Conservation (phyloP, 163 green algal genomes). For the Botryococcus braunii region DNA sequence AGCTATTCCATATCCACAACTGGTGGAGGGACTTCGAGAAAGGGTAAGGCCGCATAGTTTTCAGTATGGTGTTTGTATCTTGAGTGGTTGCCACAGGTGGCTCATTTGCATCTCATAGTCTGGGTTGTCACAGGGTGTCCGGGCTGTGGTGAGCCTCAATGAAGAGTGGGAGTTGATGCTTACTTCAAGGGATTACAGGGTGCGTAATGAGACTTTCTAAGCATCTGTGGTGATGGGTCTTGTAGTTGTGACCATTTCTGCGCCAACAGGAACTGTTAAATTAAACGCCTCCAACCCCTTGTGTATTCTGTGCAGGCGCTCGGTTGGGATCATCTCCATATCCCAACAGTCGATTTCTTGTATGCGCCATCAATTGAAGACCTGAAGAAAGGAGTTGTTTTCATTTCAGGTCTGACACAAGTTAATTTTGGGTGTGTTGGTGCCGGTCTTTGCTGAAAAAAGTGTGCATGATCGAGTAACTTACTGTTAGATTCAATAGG, state of each 20-base stretch:
- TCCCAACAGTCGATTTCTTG: constrained; percentile 22
- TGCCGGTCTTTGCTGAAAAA: no score
- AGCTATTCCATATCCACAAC: constrained; percentile 12
- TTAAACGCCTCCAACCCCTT: not conserved
- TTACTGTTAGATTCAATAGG: no score
- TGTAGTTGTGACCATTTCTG: not conserved
- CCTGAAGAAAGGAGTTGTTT: constrained; percentile 14
- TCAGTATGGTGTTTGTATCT: not conserved
- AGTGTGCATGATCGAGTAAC: no score
- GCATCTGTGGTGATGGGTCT: not conserved
- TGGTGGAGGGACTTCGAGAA: constrained; percentile 16
- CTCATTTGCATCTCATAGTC: not conserved
- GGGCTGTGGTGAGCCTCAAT: constrained; percentile 21
- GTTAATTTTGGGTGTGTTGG: not conserved
- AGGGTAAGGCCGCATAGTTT: not conserved
- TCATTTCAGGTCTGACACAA: constrained; percentile 12
- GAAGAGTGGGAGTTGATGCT: constrained; percentile 25
- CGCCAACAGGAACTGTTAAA: not conserved
- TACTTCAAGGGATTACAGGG: constrained; percentile 13
- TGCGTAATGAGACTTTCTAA: not conserved
- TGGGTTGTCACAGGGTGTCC: constrained; percentile 16
- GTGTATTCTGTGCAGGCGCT: constrained; percentile 11
- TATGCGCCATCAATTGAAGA: constrained; percentile 12
- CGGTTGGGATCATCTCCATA: constrained; percentile 16
- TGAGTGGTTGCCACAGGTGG: not conserved